Evolutionary conservation across 768 basidiomycete species (phyloP), one percentile per base, ranked within the genome.

Genomic region (Mycena haematopus): DNA sequence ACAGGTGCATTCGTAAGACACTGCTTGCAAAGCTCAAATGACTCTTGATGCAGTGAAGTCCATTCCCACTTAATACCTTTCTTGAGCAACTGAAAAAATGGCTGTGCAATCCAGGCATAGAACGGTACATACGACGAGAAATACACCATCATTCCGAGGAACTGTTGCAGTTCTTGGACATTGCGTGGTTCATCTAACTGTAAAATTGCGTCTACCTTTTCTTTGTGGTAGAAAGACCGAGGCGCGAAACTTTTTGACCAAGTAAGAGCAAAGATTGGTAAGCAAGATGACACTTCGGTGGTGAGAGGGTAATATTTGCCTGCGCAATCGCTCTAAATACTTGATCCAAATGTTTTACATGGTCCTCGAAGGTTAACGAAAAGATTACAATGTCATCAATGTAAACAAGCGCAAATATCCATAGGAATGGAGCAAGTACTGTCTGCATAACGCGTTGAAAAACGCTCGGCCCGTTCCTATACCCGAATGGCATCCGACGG

Each of bases 361-460:
- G 77, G 2, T 79, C 71, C 0, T 75, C 63, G 2, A 71, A 71
- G 0, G 58, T 62, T 21, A 54, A 33, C 0, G 74, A 76, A 51
- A 72, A 80, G 0, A 79, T 67, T 0, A 80, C 71, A 0, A 81
- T 80, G 42, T 82, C 74, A 44, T 82, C 76, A 7, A 81, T 78
- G 45, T 81, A 82, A 0, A 80, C 79, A 9, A 78, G 54, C 0
- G 76, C 59, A 52, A 79, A 79, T 0, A 78, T 61, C 78, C 78
- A 79, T 1, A 80, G 65, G 49, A 65, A 79, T 0, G 74, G 76
- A 0, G 75, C 66, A 0, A 80, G 65, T 0, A 79, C 64, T 3
- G 56, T 57, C 27, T 80, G 77, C 79, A 82, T 81, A 2, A 79
- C 66, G 25, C 77, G 52, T 49, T 81, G 81, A 56, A 81, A 81